These are phyloP conservation scores for Vanrija pseudolonga DNA, from an alignment of 1,284 basidiomycete species.

Conservation along the genomic window DNA sequence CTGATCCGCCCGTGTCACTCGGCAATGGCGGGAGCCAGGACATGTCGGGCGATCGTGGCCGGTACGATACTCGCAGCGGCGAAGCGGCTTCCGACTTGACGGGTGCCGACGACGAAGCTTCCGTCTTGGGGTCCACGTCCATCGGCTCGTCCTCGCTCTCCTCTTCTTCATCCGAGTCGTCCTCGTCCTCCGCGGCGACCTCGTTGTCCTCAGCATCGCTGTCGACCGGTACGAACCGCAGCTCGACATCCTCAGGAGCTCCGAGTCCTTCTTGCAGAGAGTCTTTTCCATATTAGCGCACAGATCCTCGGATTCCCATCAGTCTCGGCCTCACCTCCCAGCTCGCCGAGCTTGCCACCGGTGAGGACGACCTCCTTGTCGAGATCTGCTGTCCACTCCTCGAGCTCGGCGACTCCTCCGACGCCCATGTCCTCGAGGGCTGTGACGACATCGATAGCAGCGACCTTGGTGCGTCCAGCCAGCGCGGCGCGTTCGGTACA, in stretches of 20 bases:
- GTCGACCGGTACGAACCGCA: constrained; percentile 24
- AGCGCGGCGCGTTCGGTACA: constrained; percentile 36
- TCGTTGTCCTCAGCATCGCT: constrained; percentile 15
- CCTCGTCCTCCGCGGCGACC: constrained; percentile 2
- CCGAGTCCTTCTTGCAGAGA: constrained; percentile 28
- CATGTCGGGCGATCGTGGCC: constrained; percentile 16
- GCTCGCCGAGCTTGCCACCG: constrained; percentile 22
- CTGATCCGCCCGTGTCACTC: constrained; percentile 4
- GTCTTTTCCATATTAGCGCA: constrained; percentile 10
- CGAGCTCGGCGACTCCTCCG: constrained; percentile 31
- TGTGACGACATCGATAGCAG: constrained; percentile 36
- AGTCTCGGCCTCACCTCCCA: constrained; percentile 23
- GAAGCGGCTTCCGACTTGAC: neutral
- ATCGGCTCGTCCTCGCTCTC: constrained; percentile 12
- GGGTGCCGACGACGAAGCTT: neutral
- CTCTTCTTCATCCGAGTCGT: constrained; percentile 6
- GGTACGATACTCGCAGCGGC: constrained; percentile 1
- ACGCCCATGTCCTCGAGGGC: constrained; percentile 39
- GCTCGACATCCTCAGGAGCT: constrained; percentile 22
- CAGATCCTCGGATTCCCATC: neutral
- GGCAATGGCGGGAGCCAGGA: constrained; percentile 42
- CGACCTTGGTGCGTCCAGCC: constrained; percentile 40
- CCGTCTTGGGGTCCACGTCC: constrained; percentile 12
- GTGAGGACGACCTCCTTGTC: constrained; percentile 24
- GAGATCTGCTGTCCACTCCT: constrained; percentile 33